Base-by-base conservation (phyloP, 139 green algal genomes). In the Asterochloris erici region DNA sequence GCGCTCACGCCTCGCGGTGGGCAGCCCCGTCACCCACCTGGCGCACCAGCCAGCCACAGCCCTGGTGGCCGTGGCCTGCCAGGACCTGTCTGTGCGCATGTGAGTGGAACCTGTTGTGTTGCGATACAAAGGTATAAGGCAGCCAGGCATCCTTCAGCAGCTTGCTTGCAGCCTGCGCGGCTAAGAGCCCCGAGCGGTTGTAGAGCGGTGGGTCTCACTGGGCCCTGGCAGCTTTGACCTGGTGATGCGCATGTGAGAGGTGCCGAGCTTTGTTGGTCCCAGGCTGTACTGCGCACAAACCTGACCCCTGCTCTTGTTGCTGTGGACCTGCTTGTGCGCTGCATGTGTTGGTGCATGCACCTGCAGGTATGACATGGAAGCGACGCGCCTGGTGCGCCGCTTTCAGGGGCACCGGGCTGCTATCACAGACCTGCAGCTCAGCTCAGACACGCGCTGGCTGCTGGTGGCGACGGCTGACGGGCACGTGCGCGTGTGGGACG, bases 401-500 rank as follows among this genome's bases (percentile, higher is more conserved):
- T 98, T 98, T 82, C 82, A 79, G 17, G 95, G 93, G 24, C 95
- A 98, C 86, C 84, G 76, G 64, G 96, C 97, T 84, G 85, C 92
- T 1, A 82, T 98, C 16, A 98, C 93, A 1, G 90, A 90, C 64
- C 66, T 97, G 73, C 81, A 89, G 62, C 77, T 98, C 16, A 94
- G 86, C 26, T 38, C 82, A 6, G 95, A 98, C 90, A 90, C 90
- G 68, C 85, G 93, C 66, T 99, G 95, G 97, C 88, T 99, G 84
- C 85, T 99, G n/a, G 91, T 86, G 16, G 69, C 91, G 19, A 87
- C 88, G 29, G 94, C 98, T 91, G 96, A 98, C 85, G 93, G 90
- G 78, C 96, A 91, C 2, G 64, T 99, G 63, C 87, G 94, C 21
- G 92, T 98, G 79, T 99, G 93, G 92, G 95, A 99, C 90, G 88